These are phyloP conservation scores for Heliamphora pulchella DNA, from an alignment of 179 eudicot species.

Conservation along the genomic window DNA sequence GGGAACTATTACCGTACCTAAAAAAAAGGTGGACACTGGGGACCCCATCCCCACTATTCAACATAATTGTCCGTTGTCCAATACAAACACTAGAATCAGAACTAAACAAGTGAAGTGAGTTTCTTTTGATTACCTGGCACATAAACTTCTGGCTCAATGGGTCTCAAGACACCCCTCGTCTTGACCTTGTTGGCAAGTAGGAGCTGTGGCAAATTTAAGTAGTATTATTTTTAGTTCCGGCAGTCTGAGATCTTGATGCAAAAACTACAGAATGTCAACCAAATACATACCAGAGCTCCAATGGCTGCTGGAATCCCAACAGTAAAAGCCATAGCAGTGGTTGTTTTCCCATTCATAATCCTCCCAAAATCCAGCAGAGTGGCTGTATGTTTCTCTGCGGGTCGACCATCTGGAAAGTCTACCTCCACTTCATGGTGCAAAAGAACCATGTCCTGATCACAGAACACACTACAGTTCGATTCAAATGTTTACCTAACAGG, in stretches of 20 bases:
- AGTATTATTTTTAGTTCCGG: conserved; percentile 7
- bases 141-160: conserved; percentile 74
- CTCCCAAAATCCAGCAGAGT: conserved; percentile 79
- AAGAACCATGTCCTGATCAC: conserved; percentile 80
- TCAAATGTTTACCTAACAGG: neutral
- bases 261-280: conserved; percentile 7
- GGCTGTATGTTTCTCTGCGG: conserved; percentile 57
- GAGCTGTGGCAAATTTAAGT: conserved; percentile 44
- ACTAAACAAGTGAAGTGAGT: neutral
- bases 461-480: neutral
- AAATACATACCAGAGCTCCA: conserved; percentile 69
- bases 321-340: conserved; percentile 83
- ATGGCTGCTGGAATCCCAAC: conserved; percentile 91
- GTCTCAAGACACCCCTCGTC: conserved; percentile 74
- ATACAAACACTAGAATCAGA: neutral
- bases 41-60: neutral
- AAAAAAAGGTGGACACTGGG: neutral
- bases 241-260: neutral
- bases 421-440: conserved; percentile 89
- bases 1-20: neutral
- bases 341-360: conserved; percentile 49
- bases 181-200: conserved; percentile 65
- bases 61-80: neutral
- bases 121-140: conserved; percentile 49
- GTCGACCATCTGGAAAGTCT: conserved; percentile 46